Base-by-base conservation (phyloP, 2,329 filamentous ascomycete species). In the Beauveria sp. region DNA sequence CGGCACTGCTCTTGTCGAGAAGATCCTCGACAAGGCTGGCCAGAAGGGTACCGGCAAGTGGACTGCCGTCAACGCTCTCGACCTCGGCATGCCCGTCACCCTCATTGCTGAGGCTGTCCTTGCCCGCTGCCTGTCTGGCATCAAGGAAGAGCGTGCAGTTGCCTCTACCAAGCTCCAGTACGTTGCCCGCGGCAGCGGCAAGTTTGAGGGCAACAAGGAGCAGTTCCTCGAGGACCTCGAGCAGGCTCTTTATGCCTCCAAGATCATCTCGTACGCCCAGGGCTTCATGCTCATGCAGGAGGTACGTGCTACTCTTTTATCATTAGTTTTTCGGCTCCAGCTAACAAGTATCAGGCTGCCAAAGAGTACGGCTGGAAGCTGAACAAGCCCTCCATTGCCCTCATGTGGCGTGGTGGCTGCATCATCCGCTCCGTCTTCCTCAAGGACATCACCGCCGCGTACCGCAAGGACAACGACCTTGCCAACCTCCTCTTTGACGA, bases 281-380 rank as follows among this genome's bases (percentile, higher is more conserved):
- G 94, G 94, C 75, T 99, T 99, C 86, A 97, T 97, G 93, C 86
- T 99, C 73, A 97, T 99, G 86, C 93, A 97, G 82, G 89, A 96
- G 80, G 91, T 92, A 79, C 78, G 86, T 77, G 26, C 26, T 3
- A 43, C 24, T 30, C 10, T 30, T 53, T 34, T 30, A n/a, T 12
- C 22, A 10, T 12, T 20, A 3, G 9, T 22, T 16, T 12, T 14
- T 26, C 6, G 9, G 12, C 26, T 28, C 22, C 18, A 26, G 30
- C 52, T 59, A 52, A 62, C 26, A 48, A 16, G 26, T 40, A 1
- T 62, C 69, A 94, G 90, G 93, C 94, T 70, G 94, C 93, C 78
- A 92, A 89, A 79, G 91, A 97, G 78, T 99, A 96, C 82, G 79
- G 80, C 70, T 99, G 94, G 94, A 97, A 97, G 86, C 89, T 99